These are phyloP conservation scores for Daldinia sp. DNA, from an alignment of 2,329 filamentous ascomycete species.

Conservation along the genomic window DNA sequence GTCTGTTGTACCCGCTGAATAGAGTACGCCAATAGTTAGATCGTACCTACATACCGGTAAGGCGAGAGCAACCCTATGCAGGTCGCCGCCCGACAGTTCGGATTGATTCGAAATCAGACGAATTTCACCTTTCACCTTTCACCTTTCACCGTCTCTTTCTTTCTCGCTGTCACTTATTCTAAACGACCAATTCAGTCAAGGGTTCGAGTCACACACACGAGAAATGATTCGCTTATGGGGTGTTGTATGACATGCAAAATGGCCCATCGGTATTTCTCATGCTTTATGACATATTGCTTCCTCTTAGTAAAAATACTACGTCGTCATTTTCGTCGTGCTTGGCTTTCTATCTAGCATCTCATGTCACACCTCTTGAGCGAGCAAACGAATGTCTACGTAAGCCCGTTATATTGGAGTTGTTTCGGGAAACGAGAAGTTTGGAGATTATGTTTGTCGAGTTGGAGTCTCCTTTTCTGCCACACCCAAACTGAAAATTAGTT, in stretches of 20 bases:
- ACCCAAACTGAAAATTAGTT: slow-evolving; percentile 38
- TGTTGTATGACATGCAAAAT: slow-evolving; percentile 12
- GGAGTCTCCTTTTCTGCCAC: slow-evolving; percentile 38
- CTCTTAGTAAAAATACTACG: slow-evolving; percentile 9
- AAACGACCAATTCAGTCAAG: slow-evolving; percentile 4
- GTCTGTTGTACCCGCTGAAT: slow-evolving; percentile 33
- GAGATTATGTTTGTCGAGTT: slow-evolving; percentile 35
- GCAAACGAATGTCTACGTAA: slow-evolving; percentile 41
- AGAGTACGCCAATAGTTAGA: slow-evolving; percentile 31
- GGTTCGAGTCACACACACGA: slow-evolving; percentile 26
- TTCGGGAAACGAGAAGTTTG: slow-evolving; percentile 44
- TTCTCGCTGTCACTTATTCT: slow-evolving; percentile 12
- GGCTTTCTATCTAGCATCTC: slow-evolving; percentile 19
- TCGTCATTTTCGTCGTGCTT: slow-evolving; percentile 15
- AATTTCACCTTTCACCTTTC: slow-evolving; percentile 3
- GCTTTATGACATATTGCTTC: slow-evolving; percentile 18
- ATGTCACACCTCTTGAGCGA: slow-evolving; percentile 26
- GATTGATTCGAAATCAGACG: slow-evolving; percentile 30
- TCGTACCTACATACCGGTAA: slow-evolving; percentile 33
- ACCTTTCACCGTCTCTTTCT: background rate
- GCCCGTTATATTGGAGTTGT: slow-evolving; percentile 40
- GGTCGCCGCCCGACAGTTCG: slow-evolving; percentile 33
- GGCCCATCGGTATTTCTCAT: slow-evolving; percentile 10
- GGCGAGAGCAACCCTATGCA: slow-evolving; percentile 34
- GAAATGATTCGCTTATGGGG: slow-evolving; percentile 27